Evolutionary conservation across 805 yeast species (phyloP), one percentile per base, ranked within the genome.

Genomic region (Pichia sporocuriosa): DNA sequence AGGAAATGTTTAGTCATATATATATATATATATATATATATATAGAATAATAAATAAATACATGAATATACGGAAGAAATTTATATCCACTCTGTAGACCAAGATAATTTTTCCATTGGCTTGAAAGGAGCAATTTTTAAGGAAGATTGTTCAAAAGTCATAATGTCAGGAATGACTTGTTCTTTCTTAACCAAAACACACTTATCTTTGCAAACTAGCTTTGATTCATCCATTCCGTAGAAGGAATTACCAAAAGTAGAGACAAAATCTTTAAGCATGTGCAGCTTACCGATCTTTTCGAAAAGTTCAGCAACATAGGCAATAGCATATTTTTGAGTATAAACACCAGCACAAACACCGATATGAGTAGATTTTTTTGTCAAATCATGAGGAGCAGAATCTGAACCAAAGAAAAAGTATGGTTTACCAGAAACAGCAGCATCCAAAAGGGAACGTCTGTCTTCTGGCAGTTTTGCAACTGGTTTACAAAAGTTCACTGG

Each of bases 301-400:
- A 94, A 93, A 1, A 84, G 76, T 60, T 89, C 83, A 3, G 97
- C 97, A 22, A 93, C 66, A 50, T 90, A 93, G 8, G 88, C 70
- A 16, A 93, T 62, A 2, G 84, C 95, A 52, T 76, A 76, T 19
- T 85, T 74, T 62, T 93, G 98, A 2, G 97, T 85, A 64, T 75
- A 93, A 8, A 93, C 96, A 56, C 99, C 99, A n/a, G 99, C 99
- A 55, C 97, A 87, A 15, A 90, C 97, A 19, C 89, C 90, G 28
- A 70, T 67, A 51, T 78, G 87, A 46, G 73, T 81, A 21, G 85
- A 70, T 63, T 94, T 94, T 45, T 79, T 79, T 48, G 75, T 75
- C 21, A 85, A 56, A 7, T 96, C 95, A 61, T 93, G 98, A 21
- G 98, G 99, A 24, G 99, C 99, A 19, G 96, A 86, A 61, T 93